Conservation (phyloP, 2,329 filamentous ascomycete species). For the Purpureocillium lavendulum region DNA sequence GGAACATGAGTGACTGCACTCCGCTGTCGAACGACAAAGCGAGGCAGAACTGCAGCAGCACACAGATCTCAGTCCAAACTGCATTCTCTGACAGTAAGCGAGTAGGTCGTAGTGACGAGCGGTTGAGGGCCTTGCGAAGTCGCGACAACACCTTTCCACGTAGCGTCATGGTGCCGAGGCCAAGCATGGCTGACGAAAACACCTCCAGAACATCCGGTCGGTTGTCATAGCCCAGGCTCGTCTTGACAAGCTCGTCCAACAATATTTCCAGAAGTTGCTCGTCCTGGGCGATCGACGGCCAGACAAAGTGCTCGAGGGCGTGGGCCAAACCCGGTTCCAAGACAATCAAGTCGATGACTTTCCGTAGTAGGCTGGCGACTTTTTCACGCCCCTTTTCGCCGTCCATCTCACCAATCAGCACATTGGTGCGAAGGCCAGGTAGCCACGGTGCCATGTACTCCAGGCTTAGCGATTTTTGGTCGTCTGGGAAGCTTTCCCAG, state of each 20-base stretch:
- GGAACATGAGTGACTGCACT: conserved; percentile 57
- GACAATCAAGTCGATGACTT: conserved; percentile 57
- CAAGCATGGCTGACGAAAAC: conserved; percentile 53
- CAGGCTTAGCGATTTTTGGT: conserved; percentile 58
- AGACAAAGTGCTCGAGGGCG: conserved; percentile 56
- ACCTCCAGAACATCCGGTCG: conserved; percentile 52
- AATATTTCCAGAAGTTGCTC: conserved; percentile 60
- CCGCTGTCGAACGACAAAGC: conserved; percentile 60
- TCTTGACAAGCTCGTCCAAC: conserved; percentile 57
- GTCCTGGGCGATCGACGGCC: conserved; percentile 56
- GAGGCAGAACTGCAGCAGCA: conserved; percentile 57
- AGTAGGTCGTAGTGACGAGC: conserved; percentile 59
- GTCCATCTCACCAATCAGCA: conserved; percentile 51
- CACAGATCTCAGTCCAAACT: conserved; percentile 62
- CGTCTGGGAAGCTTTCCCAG: conserved; percentile 61
- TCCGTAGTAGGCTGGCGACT: conserved; percentile 54
- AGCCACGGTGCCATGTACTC: conserved; percentile 67
- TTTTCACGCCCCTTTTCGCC: conserved; percentile 60
- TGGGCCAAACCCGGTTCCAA: conserved; percentile 51
- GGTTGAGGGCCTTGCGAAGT: conserved; percentile 58
- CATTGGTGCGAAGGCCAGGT: conserved; percentile 48
- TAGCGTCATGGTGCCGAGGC: conserved; percentile 57
- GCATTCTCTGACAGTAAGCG: conserved; percentile 56
- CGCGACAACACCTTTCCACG: conserved; percentile 58
- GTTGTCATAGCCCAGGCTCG: conserved; percentile 47